These are phyloP conservation scores for Penicillium paneum DNA, from an alignment of 2,329 filamentous ascomycete genomes.

Conservation along the genomic window DNA sequence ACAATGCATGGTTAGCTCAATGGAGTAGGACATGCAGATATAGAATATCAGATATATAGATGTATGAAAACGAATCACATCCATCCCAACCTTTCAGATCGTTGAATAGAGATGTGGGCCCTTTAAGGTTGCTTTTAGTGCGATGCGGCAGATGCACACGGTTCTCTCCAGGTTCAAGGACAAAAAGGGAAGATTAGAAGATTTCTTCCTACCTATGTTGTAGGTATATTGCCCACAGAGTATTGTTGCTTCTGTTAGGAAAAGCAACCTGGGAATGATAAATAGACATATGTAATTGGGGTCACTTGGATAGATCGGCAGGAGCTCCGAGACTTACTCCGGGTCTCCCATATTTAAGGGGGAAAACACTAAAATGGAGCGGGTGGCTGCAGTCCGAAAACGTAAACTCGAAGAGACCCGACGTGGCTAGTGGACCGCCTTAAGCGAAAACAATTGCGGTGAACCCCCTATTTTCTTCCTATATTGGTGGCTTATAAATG, in stretches of 20 bases:
- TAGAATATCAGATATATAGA: not conserved
- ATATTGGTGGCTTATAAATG: not conserved
- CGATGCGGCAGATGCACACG: conserved; percentile 21
- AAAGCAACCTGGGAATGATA: not conserved
- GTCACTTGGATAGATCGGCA: conserved; percentile 1
- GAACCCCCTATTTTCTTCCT: conserved; percentile 9
- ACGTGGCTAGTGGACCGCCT: conserved; percentile 20
- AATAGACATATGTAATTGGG: not conserved
- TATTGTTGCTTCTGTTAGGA: not conserved
- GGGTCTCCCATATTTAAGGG: not conserved
- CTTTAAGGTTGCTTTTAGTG: conserved; percentile 25
- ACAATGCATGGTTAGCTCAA: not conserved
- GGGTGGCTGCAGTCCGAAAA: conserved; percentile 44
- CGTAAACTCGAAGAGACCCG: conserved; percentile 13
- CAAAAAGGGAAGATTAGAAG: not conserved
- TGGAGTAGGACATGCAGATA: not conserved
- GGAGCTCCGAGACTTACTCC: not conserved
- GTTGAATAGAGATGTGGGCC: conserved; percentile 10
- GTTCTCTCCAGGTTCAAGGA: conserved; percentile 7
- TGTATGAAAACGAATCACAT: not conserved
- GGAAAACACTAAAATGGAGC: conserved; percentile 42
- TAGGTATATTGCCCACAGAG: too few species aligned
- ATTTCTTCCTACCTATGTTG: too few species aligned
- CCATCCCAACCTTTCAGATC: not conserved
- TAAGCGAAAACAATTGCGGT: conserved; percentile 21